phyloP scores from a whole-genome alignment of 345 rosid genomes.

The Sonneratia caseolaris region DNA sequence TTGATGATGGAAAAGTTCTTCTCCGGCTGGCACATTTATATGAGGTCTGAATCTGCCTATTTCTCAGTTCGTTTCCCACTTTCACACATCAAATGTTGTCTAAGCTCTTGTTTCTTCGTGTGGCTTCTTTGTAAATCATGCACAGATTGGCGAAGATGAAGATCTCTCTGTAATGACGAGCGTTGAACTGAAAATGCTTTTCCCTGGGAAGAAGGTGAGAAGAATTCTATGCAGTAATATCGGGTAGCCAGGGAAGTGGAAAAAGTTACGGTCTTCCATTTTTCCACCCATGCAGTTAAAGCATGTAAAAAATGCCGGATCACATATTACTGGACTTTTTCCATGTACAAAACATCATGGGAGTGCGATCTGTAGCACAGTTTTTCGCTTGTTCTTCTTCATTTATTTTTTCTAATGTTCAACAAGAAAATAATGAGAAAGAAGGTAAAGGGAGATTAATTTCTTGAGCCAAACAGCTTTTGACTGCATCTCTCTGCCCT shows the following conservation, averaged over 20 bases:
- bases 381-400: no score
- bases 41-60: conserved; percentile 40
- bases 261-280: not conserved
- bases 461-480: not conserved
- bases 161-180: conserved; percentile 39
- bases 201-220: conserved; percentile 40
- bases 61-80: not conserved
- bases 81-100: not conserved
- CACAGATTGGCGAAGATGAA: conserved; percentile 42
- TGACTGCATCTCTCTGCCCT: not conserved
- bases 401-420: no score
- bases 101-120: not conserved
- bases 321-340: not conserved
- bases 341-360: no score
- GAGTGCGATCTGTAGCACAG: no score
- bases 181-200: conserved; percentile 36
- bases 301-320: no score
- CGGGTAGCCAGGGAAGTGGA: not conserved
- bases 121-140: conserved; percentile 6
- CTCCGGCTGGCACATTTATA: conserved; percentile 83
- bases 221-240: not conserved
- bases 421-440: no score
- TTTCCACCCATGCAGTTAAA: not conserved
- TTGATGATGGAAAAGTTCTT: conserved; percentile 64
- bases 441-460: not conserved